Conservation (phyloP, 805 yeast genomes). For the Komagataella mondaviorum region DNA sequence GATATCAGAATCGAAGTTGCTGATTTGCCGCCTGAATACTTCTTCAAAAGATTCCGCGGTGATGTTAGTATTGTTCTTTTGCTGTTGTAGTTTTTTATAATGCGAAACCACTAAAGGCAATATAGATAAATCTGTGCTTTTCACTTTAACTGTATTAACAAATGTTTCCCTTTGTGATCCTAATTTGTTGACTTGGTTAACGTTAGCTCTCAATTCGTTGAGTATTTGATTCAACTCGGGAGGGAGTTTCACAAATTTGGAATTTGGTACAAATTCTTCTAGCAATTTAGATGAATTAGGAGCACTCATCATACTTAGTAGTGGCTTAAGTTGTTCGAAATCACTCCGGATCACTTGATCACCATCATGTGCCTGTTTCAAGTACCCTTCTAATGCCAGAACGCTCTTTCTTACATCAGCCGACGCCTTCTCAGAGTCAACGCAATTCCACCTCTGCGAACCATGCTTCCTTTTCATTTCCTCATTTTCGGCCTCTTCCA, state of each 20-base stretch:
- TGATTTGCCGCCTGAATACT: slow-evolving; percentile 28
- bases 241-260: slow-evolving; percentile 17
- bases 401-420: slow-evolving; percentile 24
- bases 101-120: slow-evolving; percentile 38
- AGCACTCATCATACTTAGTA: slow-evolving; percentile 28
- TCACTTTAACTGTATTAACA: slow-evolving; percentile 26
- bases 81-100: slow-evolving; percentile 21
- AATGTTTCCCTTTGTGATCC: slow-evolving; percentile 25
- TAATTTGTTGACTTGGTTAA: slow-evolving; percentile 17
- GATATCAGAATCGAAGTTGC: slow-evolving; percentile 32
- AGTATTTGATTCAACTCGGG: slow-evolving; percentile 18
- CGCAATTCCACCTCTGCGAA: slow-evolving; percentile 37
- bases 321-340: slow-evolving; percentile 32
- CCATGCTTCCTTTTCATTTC: slow-evolving; percentile 38
- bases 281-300: slow-evolving; percentile 14
- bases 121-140: slow-evolving; percentile 31
- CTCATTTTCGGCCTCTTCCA: slow-evolving; percentile 45
- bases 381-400: slow-evolving; percentile 29
- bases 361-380: slow-evolving; percentile 45
- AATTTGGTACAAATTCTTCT: slow-evolving; percentile 13
- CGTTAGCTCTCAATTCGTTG: slow-evolving; percentile 20
- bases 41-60: slow-evolving; percentile 20
- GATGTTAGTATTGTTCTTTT: slow-evolving; percentile 8
- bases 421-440: slow-evolving; percentile 30
- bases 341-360: slow-evolving; percentile 39